These are phyloP conservation scores for Grosmannia serpens DNA, from an alignment of 2,329 filamentous ascomycete genomes.

Conservation along the genomic window DNA sequence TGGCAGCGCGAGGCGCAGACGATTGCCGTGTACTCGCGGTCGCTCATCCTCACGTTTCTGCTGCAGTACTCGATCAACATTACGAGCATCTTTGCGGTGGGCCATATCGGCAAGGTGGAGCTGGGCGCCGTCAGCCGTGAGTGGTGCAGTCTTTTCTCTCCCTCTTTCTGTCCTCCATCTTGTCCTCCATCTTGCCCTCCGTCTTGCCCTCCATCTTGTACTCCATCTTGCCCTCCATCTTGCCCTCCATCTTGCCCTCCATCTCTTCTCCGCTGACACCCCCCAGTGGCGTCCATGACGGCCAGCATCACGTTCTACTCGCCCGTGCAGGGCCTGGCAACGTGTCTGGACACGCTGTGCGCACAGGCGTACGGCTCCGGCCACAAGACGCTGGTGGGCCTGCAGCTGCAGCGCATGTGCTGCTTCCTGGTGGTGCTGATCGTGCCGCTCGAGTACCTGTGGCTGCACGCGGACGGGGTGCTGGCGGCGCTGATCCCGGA, in stretches of 20 bases:
- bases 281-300: slow-evolving; percentile 58
- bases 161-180: not conserved
- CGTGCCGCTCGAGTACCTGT: slow-evolving; percentile 59
- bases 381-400: slow-evolving; percentile 74
- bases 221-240: not conserved
- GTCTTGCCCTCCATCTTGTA: not conserved
- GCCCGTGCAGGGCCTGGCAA: slow-evolving; percentile 75
- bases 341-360: slow-evolving; percentile 83
- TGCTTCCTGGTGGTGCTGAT: slow-evolving; percentile 60
- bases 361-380: slow-evolving; percentile 90
- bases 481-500: slow-evolving; percentile 58
- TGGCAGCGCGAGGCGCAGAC: slow-evolving; percentile 87
- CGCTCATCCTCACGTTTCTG: slow-evolving; percentile 62
- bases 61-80: slow-evolving; percentile 80
- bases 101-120: slow-evolving; percentile 60
- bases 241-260: too few relatives aligned
- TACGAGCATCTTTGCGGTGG: slow-evolving; percentile 67
- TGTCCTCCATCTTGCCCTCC: too few relatives aligned
- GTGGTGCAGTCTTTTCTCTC: slow-evolving; percentile 10
- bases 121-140: slow-evolving; percentile 50
- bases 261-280: not conserved
- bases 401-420: slow-evolving; percentile 72
- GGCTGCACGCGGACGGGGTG: slow-evolving; percentile 56
- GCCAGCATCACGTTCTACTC: slow-evolving; percentile 69
- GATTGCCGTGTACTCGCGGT: slow-evolving; percentile 57